Evolutionary conservation across 2,329 filamentous ascomycete species (phyloP), one percentile per base, ranked within the genome.

Genomic region (Colletotrichum endophyticum): DNA sequence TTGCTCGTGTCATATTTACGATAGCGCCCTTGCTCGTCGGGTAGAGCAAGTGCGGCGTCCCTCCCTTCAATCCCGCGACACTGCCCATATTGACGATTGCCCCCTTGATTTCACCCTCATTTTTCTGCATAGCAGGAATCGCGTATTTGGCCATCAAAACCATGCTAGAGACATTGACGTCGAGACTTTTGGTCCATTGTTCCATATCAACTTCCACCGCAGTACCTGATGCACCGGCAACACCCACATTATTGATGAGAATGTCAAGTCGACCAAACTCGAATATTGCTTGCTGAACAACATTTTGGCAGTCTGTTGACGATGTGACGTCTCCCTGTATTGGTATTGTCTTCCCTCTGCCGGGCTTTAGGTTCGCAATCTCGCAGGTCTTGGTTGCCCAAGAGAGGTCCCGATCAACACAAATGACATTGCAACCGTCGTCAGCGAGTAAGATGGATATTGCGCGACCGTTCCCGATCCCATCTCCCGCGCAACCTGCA

Each of bases 181-280:
- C 87, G 71, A 94, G 86, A 0, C 89, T 87, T 67, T 86, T 86
- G 0, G 88, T 85, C 91, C 91, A 94, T 13, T 87, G 85, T 0
- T 82, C 87, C 86, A 92, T 89, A 79, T 94, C 90, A 1, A 93
- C 89, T 0, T 92, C 89, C 3, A 91, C 86, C 0, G 92, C 92
- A 3, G 90, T 92, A 0, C 93, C 93, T 2, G 83, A 72, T 0
- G 91, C 88, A 0, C 93, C 93, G 6, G 87, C 86, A 25, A 94
- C 85, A 0, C 93, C 93, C 3, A 94, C 92, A 72, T 91, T 92
- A 80, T 94, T 94, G 44, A 94, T 85, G 1, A 94, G 84, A 57
- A 94, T 91, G 79, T 94, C 91, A 3, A 94, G 78, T 3, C 90
- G 84, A 1, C 91, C 91, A 78, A 90, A 94, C 2, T 82, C 79